phyloP scores from a whole-genome alignment of 257 asterid species.

The Sherardia arvensis region DNA sequence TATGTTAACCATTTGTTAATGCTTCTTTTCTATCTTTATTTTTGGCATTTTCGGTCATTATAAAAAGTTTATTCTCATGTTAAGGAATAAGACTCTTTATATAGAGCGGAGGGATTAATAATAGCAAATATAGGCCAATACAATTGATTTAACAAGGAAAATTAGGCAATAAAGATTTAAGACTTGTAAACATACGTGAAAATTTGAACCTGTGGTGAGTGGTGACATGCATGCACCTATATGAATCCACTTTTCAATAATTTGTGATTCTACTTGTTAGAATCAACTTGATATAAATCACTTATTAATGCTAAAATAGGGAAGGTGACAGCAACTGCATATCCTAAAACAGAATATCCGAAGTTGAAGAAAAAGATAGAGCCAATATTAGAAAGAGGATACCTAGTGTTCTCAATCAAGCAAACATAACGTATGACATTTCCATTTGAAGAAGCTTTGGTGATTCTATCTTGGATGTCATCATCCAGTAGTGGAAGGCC shows the following conservation, averaged over 20 bases:
- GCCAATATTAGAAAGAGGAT: conserved; percentile 9
- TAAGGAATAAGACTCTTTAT: neutral
- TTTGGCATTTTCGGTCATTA: too few species aligned
- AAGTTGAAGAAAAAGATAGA: neutral
- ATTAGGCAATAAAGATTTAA: neutral
- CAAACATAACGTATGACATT: conserved; percentile 88
- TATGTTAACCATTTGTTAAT: neutral
- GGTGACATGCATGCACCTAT: neutral
- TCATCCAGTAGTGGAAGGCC: conserved; percentile 76
- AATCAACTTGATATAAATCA: neutral
- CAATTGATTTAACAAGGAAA: neutral
- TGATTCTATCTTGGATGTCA: conserved; percentile 44
- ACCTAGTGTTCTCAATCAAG: conserved; percentile 71
- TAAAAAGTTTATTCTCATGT: too few species aligned
- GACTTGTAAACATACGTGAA: neutral
- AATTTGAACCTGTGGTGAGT: neutral
- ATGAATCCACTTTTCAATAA: neutral
- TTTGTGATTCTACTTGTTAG: neutral
- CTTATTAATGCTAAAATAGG: neutral
- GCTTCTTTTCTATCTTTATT: neutral
- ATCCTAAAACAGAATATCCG: neutral
- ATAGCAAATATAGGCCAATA: neutral
- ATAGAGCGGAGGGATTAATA: neutral
- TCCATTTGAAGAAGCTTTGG: conserved; percentile 61
- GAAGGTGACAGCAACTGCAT: neutral